phyloP scores from a whole-genome alignment of 495 filamentous ascomycete genomes.

The Lophium mytilinum region DNA sequence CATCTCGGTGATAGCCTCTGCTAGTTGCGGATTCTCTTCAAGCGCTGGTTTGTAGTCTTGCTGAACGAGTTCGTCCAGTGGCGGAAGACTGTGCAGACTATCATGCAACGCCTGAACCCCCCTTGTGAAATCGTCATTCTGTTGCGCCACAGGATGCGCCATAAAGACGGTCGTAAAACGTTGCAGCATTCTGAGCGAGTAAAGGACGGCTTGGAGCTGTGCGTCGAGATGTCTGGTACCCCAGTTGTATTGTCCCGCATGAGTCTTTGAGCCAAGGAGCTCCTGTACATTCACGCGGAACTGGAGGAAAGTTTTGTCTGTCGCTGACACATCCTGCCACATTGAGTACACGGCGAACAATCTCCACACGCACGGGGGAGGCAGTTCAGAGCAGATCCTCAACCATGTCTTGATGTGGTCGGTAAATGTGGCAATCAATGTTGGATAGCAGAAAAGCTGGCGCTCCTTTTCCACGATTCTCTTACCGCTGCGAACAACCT shows the following conservation, averaged over 20 bases:
- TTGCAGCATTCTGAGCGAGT: constrained; percentile 16
- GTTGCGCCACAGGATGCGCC: neutral
- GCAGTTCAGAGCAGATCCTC: neutral
- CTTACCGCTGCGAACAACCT: constrained; percentile 10
- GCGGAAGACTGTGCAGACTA: neutral
- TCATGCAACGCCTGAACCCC: neutral
- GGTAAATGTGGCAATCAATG: neutral
- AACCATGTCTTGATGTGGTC: neutral
- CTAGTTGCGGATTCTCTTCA: neutral
- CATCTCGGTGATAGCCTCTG: constrained; percentile 1
- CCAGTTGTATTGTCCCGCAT: constrained; percentile 6
- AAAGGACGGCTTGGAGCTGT: constrained; percentile 14
- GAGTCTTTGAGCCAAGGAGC: neutral
- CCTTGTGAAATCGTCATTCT: neutral
- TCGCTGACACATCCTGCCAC: neutral
- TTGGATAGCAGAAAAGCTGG: neutral
- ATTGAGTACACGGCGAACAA: neutral
- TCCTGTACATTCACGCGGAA: neutral
- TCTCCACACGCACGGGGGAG: neutral
- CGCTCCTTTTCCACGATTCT: neutral
- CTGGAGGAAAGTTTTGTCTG: neutral
- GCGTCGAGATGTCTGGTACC: constrained; percentile 12
- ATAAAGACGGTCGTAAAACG: constrained; percentile 15
- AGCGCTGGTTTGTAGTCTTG: neutral
- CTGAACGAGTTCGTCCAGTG: neutral